These are phyloP conservation scores for Fagopyrum homotropicum DNA, from an alignment of 148 eudicot species.

Conservation along the genomic window DNA sequence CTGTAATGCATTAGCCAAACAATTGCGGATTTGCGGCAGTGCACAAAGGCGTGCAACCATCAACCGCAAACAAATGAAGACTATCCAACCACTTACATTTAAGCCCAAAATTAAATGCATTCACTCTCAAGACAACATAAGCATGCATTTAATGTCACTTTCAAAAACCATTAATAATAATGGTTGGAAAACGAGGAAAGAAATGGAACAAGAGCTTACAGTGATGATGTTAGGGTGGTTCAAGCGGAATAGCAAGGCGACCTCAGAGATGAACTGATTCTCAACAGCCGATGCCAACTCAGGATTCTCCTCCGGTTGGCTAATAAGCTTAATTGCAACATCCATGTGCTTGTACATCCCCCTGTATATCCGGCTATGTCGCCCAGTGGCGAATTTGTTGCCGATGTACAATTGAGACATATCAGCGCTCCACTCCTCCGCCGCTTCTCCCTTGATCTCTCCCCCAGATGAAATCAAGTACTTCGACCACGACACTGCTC, in stretches of 20 bases:
- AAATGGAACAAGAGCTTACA: conserved; percentile 33
- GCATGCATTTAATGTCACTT: background rate
- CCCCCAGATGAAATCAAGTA: conserved; percentile 80
- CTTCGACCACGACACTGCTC: conserved; percentile 92
- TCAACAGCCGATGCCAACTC: conserved; percentile 71
- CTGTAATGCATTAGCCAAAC: background rate
- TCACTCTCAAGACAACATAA: background rate
- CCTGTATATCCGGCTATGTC: conserved; percentile 89
- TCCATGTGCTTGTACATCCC: conserved; percentile 76
- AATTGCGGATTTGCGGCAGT: too few species aligned
- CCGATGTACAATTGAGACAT: conserved; percentile 88
- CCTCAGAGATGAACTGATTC: conserved; percentile 76
- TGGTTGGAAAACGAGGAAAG: background rate
- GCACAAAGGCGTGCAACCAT: background rate
- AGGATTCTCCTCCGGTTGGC: conserved; percentile 88
- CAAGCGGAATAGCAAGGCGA: conserved; percentile 57
- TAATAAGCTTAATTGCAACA: conserved; percentile 91
- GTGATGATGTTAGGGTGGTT: conserved; percentile 81
- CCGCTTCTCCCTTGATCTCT: conserved; percentile 71
- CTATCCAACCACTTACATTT: background rate
- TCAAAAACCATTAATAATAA: background rate
- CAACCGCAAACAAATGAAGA: background rate
- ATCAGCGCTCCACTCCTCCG: conserved; percentile 88
- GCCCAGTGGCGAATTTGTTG: conserved; percentile 73
- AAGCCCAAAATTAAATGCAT: background rate